phyloP scores from a whole-genome alignment of 495 filamentous ascomycete species.

The Acidomyces sp. region DNA sequence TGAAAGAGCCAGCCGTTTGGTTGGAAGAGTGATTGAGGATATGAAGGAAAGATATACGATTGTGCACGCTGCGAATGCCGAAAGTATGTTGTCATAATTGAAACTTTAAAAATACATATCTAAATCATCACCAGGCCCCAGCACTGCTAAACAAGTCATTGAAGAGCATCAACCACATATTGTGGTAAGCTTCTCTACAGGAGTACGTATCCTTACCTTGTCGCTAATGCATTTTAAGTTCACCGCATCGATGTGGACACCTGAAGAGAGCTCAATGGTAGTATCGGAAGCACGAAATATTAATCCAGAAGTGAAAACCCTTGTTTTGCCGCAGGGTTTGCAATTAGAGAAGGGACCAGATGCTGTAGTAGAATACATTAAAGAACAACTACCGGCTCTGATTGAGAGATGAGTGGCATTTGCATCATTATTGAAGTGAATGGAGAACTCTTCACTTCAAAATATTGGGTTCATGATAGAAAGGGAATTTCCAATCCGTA shows the following conservation, averaged over 20 bases:
- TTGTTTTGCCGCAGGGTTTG: conserved; percentile 50
- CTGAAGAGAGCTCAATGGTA: conserved; percentile 42
- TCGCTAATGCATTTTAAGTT: conserved; percentile 33
- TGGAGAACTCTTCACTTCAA: too few relatives aligned
- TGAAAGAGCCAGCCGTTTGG: conserved; percentile 47
- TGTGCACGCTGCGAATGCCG: not conserved
- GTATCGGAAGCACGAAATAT: conserved; percentile 40
- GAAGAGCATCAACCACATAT: conserved; percentile 9
- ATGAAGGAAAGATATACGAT: conserved; percentile 31
- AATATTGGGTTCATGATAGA: too few relatives aligned
- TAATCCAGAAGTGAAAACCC: conserved; percentile 41
- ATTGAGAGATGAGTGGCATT: conserved; percentile 30
- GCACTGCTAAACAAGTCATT: conserved; percentile 3
- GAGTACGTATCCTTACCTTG: not conserved
- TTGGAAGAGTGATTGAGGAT: conserved; percentile 45
- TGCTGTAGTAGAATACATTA: conserved; percentile 51
- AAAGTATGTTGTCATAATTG: conserved; percentile 3
- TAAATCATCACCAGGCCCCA: conserved; percentile 3
- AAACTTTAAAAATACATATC: not conserved
- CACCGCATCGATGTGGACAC: conserved; percentile 57
- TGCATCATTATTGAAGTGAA: too few relatives aligned
- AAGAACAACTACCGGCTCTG: conserved; percentile 43
- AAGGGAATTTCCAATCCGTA: too few relatives aligned
- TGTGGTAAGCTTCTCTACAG: conserved; percentile 1
- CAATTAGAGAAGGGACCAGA: conserved; percentile 53